Evolutionary conservation across 208 protist genomes (phyloP).

Genomic region (Phytomonas serpens): DNA sequence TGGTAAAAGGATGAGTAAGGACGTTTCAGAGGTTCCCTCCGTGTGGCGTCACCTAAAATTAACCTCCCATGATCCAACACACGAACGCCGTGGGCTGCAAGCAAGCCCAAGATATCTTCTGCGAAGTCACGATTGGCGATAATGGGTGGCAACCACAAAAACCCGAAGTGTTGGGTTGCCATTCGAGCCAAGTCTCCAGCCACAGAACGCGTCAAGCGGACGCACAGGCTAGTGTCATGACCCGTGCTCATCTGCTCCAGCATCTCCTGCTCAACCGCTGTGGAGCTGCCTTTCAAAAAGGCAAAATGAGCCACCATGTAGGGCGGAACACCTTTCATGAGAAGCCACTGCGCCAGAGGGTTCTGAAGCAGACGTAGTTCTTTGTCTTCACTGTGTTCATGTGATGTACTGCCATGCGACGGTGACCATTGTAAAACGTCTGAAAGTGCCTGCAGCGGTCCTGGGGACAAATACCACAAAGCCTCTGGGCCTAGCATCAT

Average conservation of each 20-base stretch:
- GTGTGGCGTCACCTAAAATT: constrained; percentile 30
- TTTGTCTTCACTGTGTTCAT: not conserved
- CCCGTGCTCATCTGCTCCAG: constrained; percentile 17
- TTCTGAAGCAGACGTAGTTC: constrained; percentile 12
- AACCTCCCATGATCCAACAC: constrained; percentile 41
- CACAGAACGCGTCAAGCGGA: constrained; percentile 26
- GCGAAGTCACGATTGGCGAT: constrained; percentile 29
- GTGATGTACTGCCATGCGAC: constrained; percentile 12
- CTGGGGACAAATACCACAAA: constrained; percentile 15
- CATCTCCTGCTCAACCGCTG: constrained; percentile 13
- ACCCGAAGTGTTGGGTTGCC: constrained; percentile 50
- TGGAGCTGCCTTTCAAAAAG: constrained; percentile 6
- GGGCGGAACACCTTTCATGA: constrained; percentile 38
- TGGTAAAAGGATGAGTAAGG: constrained; percentile 48
- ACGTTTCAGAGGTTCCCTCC: constrained; percentile 43
- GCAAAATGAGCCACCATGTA: constrained; percentile 21
- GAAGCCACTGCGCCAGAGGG: constrained; percentile 30
- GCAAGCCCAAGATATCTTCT: constrained; percentile 26
- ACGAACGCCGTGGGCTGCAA: constrained; percentile 36
- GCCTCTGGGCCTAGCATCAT: constrained; percentile 23
- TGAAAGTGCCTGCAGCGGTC: constrained; percentile 41
- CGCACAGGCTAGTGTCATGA: constrained; percentile 27
- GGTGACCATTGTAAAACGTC: constrained; percentile 7
- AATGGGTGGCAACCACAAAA: constrained; percentile 77
- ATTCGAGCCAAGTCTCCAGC: constrained; percentile 17